These are phyloP conservation scores for Nakazawaea anatomiae DNA, from an alignment of 805 yeast species.

Conservation along the genomic window DNA sequence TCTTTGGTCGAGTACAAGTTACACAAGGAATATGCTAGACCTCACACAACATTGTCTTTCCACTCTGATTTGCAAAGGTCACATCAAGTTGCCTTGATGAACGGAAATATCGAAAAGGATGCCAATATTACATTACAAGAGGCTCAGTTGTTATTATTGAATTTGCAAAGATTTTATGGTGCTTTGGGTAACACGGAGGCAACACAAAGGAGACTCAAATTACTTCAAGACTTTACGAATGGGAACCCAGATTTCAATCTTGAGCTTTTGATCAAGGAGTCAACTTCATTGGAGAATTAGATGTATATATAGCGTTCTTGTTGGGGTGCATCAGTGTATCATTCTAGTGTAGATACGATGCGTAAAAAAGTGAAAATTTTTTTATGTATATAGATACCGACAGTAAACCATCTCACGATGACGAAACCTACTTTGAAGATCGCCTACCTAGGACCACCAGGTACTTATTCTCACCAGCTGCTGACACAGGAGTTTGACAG, in stretches of 20 bases:
- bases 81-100: slow-evolving; percentile 72
- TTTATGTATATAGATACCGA: background rate
- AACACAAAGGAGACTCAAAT: slow-evolving; percentile 41
- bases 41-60: slow-evolving; percentile 87
- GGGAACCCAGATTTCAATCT: slow-evolving; percentile 66
- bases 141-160: slow-evolving; percentile 69
- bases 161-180: slow-evolving; percentile 80
- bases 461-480: slow-evolving; percentile 91
- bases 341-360: background rate
- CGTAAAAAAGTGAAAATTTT: slow-evolving; percentile 1
- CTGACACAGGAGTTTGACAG: slow-evolving; percentile 35
- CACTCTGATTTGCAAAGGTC: slow-evolving; percentile 67
- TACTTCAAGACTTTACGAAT: slow-evolving; percentile 62
- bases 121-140: slow-evolving; percentile 63
- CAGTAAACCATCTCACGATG: background rate
- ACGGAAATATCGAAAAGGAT: slow-evolving; percentile 75
- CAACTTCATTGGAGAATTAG: slow-evolving; percentile 60
- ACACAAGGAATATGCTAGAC: slow-evolving; percentile 88
- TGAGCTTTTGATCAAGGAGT: slow-evolving; percentile 62
- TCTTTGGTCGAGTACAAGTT: slow-evolving; percentile 87
- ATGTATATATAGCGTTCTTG: background rate
- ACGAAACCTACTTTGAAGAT: slow-evolving; percentile 31
- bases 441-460: slow-evolving; percentile 83
- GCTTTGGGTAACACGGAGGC: slow-evolving; percentile 44
- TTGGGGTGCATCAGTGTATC: too few species aligned